Conservation (phyloP, 192 early-diverging fungal genomes). For the Linderina pennispora region DNA sequence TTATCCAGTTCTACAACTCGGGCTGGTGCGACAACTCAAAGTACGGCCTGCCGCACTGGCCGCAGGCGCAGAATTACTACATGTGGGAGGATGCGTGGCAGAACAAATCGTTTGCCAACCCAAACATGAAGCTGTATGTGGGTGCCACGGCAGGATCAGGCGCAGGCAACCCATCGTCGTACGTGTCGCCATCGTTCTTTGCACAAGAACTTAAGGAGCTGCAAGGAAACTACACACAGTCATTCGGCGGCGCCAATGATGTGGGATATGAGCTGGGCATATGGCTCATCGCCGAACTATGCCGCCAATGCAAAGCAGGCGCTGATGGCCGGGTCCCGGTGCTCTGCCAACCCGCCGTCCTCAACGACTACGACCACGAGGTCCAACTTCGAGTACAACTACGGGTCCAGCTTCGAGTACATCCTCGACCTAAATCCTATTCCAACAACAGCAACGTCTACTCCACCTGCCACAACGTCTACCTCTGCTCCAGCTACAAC, state of each 20-base stretch:
- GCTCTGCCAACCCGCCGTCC: too few species aligned
- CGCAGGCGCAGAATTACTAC: slow-evolving; percentile 47
- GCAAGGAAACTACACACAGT: slow-evolving; percentile 28
- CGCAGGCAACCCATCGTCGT: slow-evolving; percentile 46
- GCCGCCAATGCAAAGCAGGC: slow-evolving; percentile 42
- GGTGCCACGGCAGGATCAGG: slow-evolving; percentile 50
- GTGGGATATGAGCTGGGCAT: slow-evolving; percentile 54
- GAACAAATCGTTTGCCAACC: slow-evolving; percentile 49
- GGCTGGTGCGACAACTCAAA: slow-evolving; percentile 54
- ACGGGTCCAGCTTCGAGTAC: too few species aligned
- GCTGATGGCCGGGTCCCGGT: slow-evolving; percentile 37
- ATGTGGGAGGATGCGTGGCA: slow-evolving; percentile 55
- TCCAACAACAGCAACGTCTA: too few species aligned
- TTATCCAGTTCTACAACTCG: slow-evolving; percentile 78
- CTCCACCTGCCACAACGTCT: too few species aligned
- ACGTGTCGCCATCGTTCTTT: slow-evolving; percentile 41
- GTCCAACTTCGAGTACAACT: too few species aligned
- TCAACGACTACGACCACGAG: too few species aligned
- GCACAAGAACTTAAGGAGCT: slow-evolving; percentile 31
- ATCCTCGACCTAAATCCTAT: too few species aligned
- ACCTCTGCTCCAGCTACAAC: too few species aligned
- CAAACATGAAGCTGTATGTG: slow-evolving; percentile 51
- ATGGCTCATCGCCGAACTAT: slow-evolving; percentile 37
- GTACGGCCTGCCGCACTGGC: slow-evolving; percentile 35
- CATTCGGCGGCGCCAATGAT: slow-evolving; percentile 70